Base-by-base conservation (phyloP, 129 eudicot genomes). In the Helianthus tuberosus region DNA sequence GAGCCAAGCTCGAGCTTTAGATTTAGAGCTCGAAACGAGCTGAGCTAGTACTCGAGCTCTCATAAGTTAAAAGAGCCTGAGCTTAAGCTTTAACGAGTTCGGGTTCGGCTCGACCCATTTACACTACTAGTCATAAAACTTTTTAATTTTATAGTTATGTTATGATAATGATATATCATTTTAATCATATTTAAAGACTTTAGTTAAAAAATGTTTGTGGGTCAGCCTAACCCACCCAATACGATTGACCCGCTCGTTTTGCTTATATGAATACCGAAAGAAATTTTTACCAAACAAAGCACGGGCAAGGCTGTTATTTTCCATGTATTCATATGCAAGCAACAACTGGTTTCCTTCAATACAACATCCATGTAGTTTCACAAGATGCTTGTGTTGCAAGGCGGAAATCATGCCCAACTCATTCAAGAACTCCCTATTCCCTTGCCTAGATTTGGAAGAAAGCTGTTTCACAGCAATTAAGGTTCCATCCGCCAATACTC, bases 391-490 rank as follows among this genome's bases (percentile, higher is more conserved):
- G 80, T 91, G 96, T 68, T 88, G 96, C 58, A 91, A 64, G 46
- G 88, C 89, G 71, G 97, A 82, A 44, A 91, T 91, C 92, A 91
- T 76, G 72, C 97, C 97, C 54, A 91, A 78, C 69, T 91, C 97
- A 65, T 81, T 91, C 23, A 91, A 20, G 49, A 91, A 91, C 72
- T 91, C 97, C 25, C 88, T 87, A 68, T 88, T 91, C 44, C 97
- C 97, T 71, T 91, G 96, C 54, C 74, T 86, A 52, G 97, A 91
- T 76, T 84, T 88, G 82, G 77, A 12, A 20, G 71, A 75, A 59
- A 81, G 77, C 25, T 69, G 58, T 61, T 68, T 75, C 27, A 75
- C 72, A 0, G 80, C 80, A 8, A 91, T 88, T 59, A 74, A 36
- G 16, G 87, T 84, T 8, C 97, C 96, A 61, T 91, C 90, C n/a